A percentile compares a stretch with the other conserved stretches of the same genome.
These are phyloP conservation scores for Acorus calamus DNA, from an alignment of 106 monocot species.

Conservation along the genomic window DNA sequence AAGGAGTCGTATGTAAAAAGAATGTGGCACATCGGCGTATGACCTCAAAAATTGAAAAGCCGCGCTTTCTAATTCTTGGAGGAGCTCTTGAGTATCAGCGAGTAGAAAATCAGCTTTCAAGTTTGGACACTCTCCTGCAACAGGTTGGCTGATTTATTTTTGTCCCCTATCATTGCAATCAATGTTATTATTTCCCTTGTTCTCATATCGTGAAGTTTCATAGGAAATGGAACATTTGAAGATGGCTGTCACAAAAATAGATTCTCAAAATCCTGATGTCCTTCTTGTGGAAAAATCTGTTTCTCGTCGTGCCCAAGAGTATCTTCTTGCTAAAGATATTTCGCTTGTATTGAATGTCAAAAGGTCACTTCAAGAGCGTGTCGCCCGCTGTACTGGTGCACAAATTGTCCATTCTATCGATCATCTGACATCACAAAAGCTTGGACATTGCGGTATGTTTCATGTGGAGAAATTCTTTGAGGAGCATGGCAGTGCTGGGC, in stretches of 20 bases:
- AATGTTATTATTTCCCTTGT: not conserved
- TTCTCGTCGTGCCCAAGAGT: slow-evolving; percentile 79
- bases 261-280: slow-evolving; percentile 73
- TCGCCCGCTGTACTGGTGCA: slow-evolving; percentile 87
- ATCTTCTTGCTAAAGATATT: slow-evolving; percentile 74
- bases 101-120: slow-evolving; percentile 65
- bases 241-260: slow-evolving; percentile 95
- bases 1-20: slow-evolving; percentile 91
- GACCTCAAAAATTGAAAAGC: slow-evolving; percentile 61
- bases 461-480: slow-evolving; percentile 79
- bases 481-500: slow-evolving; percentile 54
- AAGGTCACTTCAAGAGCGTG: slow-evolving; percentile 64
- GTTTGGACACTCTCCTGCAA: slow-evolving; percentile 89
- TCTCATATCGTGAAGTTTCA: slow-evolving; percentile 5
- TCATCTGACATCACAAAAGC: slow-evolving; percentile 49
- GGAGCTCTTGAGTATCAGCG: slow-evolving; percentile 95
- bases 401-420: slow-evolving; percentile 82
- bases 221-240: slow-evolving; percentile 89
- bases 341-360: slow-evolving; percentile 91
- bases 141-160: slow-evolving; percentile 34
- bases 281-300: slow-evolving; percentile 87
- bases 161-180: not conserved
- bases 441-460: slow-evolving; percentile 72
- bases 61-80: slow-evolving; percentile 77
- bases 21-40: slow-evolving; percentile 81